Base-by-base conservation (phyloP, 768 basidiomycete genomes). In the Boletus subparvulus region DNA sequence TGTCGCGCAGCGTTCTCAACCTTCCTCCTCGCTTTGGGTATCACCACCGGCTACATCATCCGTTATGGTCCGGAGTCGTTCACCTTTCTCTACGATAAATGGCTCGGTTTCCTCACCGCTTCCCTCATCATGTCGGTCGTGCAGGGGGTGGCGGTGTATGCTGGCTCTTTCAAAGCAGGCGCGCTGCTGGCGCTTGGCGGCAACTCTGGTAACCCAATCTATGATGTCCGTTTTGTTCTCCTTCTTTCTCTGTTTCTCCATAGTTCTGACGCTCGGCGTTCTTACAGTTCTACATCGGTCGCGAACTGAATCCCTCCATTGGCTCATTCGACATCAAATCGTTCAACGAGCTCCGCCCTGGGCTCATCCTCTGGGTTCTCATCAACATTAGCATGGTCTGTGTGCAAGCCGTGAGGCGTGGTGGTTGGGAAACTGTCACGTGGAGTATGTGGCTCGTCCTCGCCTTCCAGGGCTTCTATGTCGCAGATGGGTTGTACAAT, bases 401-500 rank as follows among this genome's bases (percentile, higher is more conserved):
- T 71, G 88, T 88, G 67, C 97, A 99, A 71, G 92, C 91, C 12
- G 81, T 81, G 51, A 89, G 90, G 54, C 82, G 86, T 32, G 92
- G 88, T n/a, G 69, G 81, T 32, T 70, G 87, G 62, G 61, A 66
- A 26, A 75, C 80, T 16, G 76, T 89, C 61, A 94, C 94, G 2
- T 95, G 97, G 74, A 92, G 92, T 26, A 90, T 98, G 90, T 86
- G 87, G 80, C 81, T 98, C 21, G 90, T 95, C 17, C 74, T 92
- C 30, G 77, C 82, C 16, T 96, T 95, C 80, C 94, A 99, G 67
- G 73, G 79, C 4, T 87, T 86, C 76, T 99, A 99, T 69, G 88
- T 96, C 19, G 77, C 81, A 6, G 97, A 98, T 69, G 84, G 78
- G 3, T 75, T 97, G 44, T 97, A 90, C 76, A 94, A 94, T 69